A percentile compares a stretch with the other conserved stretches of the same genome.
phyloP scores from a whole-genome alignment of 768 basidiomycete species.

The Ramaria sp. region DNA sequence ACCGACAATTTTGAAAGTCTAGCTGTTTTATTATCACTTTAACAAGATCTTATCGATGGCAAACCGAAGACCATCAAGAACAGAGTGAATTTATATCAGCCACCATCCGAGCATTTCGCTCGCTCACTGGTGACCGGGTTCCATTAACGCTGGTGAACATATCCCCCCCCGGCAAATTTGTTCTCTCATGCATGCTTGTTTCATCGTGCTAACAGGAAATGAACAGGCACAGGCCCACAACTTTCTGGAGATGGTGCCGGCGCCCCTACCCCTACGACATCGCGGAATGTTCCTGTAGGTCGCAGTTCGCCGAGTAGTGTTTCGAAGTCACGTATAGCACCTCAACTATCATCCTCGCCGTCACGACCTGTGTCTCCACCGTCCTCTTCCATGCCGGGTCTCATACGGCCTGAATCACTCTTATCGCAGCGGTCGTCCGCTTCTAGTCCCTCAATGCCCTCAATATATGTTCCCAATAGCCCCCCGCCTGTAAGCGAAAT shows the following conservation, averaged over 20 bases:
- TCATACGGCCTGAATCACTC: not conserved
- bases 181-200: not conserved
- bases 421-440: not conserved
- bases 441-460: not conserved
- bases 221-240: not conserved
- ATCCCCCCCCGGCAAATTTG: not conserved
- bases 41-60: constrained; percentile 85
- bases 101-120: constrained; percentile 49
- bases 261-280: not conserved
- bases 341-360: not conserved
- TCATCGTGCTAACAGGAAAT: not conserved
- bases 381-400: not conserved
- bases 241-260: not conserved
- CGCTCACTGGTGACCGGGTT: constrained; percentile 5
- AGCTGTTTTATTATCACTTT: constrained; percentile 71
- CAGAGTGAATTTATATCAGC: constrained; percentile 64
- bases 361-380: not conserved
- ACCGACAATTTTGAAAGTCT: constrained; percentile 31
- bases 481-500: not conserved
- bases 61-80: constrained; percentile 65
- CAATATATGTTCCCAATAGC: not conserved
- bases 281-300: not conserved
- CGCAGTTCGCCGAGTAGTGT: not conserved
- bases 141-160: constrained; percentile 4
- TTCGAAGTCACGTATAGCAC: not conserved